A percentile compares a stretch with the other conserved stretches of the same genome.
phyloP scores from a whole-genome alignment of 345 rosid species.

The Ceriops zippeliana region DNA sequence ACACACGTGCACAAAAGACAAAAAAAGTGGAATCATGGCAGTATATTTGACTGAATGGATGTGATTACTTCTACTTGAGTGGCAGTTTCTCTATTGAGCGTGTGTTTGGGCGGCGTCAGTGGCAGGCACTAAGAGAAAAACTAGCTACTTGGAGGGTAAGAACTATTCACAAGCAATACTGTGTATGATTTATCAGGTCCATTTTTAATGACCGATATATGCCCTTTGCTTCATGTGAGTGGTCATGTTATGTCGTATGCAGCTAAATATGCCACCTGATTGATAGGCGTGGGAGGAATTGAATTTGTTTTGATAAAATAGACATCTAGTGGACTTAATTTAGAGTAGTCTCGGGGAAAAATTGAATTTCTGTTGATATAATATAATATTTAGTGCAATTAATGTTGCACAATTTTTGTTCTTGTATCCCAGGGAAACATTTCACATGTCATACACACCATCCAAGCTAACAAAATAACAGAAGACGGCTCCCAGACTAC shows the following conservation, averaged over 20 bases:
- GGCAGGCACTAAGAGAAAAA: constrained; percentile 65
- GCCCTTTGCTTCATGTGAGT: background rate
- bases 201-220: background rate
- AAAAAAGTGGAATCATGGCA: too few relatives aligned
- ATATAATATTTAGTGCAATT: background rate
- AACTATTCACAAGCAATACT: background rate
- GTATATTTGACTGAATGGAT: background rate
- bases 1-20: too few relatives aligned
- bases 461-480: constrained; percentile 76
- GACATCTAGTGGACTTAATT: too few relatives aligned
- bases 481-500: constrained; percentile 72
- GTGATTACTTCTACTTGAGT: background rate
- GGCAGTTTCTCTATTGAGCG: constrained; percentile 75
- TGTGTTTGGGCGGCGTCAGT: constrained; percentile 63
- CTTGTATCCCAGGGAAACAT: constrained; percentile 54
- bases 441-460: constrained; percentile 64
- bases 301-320: too few relatives aligned
- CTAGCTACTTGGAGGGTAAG: constrained; percentile 80
- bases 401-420: background rate
- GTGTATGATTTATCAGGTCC: background rate
- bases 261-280: background rate
- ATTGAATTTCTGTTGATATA: background rate
- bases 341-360: background rate
- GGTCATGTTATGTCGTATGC: background rate
- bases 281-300: too few relatives aligned